These are phyloP conservation scores for Cyclotella sp. DNA, from an alignment of 108 stramenopile species.

Conservation along the genomic window DNA sequence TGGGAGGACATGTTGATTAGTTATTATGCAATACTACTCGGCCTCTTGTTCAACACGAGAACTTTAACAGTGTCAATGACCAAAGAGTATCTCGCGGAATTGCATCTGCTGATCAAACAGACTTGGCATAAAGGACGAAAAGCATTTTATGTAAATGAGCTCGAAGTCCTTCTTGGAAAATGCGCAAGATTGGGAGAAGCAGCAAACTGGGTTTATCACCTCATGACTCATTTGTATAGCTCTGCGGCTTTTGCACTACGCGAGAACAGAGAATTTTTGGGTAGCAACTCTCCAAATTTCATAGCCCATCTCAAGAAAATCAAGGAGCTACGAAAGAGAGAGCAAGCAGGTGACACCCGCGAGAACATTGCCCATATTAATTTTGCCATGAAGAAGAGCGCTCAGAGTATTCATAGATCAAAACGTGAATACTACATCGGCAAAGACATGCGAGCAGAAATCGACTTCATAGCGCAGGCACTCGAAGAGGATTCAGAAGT, in stretches of 20 bases:
- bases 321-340: background rate
- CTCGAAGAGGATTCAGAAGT: background rate
- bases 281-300: background rate
- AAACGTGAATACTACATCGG: background rate
- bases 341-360: background rate
- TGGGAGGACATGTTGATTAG: background rate
- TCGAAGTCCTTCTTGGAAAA: background rate
- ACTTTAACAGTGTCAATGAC: conserved; percentile 1
- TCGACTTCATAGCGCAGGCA: background rate
- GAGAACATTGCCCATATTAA: background rate
- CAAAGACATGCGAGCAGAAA: background rate
- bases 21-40: background rate
- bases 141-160: background rate
- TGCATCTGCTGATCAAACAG: background rate
- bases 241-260: background rate
- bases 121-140: background rate
- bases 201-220: background rate
- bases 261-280: background rate
- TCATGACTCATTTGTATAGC: background rate
- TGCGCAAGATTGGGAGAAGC: background rate
- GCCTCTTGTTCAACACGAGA: background rate
- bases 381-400: background rate
- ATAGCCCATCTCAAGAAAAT: background rate
- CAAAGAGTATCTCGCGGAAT: background rate
- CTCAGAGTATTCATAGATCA: background rate